Evolutionary conservation across 1,139 yeast species (phyloP).

Genomic region (Geotrichum phurueaensis): DNA sequence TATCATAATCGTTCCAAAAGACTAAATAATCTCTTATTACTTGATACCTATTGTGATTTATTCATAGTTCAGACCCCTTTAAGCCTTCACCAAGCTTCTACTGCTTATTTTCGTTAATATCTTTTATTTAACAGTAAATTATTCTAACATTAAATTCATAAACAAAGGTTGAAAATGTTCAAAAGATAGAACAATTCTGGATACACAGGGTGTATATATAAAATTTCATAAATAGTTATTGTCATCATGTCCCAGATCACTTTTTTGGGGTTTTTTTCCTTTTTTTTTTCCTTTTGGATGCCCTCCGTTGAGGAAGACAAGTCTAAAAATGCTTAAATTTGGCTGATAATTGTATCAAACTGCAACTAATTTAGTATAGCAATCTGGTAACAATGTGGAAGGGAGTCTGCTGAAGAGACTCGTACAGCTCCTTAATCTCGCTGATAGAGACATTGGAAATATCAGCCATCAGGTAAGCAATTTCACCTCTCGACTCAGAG

Average conservation of each 20-base stretch:
- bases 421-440: slow-evolving; percentile 79
- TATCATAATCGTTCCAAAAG: too few relatives aligned
- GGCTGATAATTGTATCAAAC: background rate
- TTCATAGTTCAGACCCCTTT: too few relatives aligned
- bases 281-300: background rate
- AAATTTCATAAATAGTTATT: background rate
- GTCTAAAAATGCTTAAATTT: background rate
- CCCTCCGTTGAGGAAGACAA: slow-evolving; percentile 7
- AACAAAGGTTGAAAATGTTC: slow-evolving; percentile 11
- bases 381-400: slow-evolving; percentile 89
- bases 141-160: slow-evolving; percentile 7
- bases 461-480: slow-evolving; percentile 98
- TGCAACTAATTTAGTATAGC: slow-evolving; percentile 50
- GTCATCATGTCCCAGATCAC: background rate
- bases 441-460: slow-evolving; percentile 76
- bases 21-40: too few relatives aligned
- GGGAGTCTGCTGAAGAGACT: slow-evolving; percentile 83
- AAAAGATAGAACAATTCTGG: slow-evolving; percentile 3
- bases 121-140: background rate
- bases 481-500: slow-evolving; percentile 91
- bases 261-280: background rate
- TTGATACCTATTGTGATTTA: too few relatives aligned
- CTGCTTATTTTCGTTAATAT: background rate
- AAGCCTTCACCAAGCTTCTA: background rate
- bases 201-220: background rate